These are phyloP conservation scores for Pouteria glomerata DNA, from an alignment of 148 eudicot species.

Conservation along the genomic window DNA sequence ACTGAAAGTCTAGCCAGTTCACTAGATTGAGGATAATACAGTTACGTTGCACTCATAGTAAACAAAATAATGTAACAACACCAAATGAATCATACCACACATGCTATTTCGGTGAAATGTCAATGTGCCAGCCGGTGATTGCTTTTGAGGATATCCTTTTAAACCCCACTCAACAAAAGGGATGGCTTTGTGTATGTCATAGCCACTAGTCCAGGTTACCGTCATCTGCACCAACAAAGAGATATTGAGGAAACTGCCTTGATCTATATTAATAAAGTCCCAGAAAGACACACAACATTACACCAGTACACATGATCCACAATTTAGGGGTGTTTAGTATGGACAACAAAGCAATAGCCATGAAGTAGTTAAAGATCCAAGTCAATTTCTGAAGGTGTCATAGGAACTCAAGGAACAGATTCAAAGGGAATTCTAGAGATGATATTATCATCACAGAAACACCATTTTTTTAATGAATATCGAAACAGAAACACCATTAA, in stretches of 20 bases:
- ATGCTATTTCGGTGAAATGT: conserved; percentile 43
- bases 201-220: conserved; percentile 77
- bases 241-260: not conserved
- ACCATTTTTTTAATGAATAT: too few species aligned
- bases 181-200: conserved; percentile 49
- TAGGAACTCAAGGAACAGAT: not conserved
- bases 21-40: not conserved
- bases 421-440: not conserved
- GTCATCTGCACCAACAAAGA: conserved; percentile 39
- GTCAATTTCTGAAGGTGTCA: too few species aligned
- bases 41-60: not conserved
- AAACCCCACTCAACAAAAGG: conserved; percentile 63
- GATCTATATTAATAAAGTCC: not conserved
- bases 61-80: not conserved
- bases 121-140: conserved; percentile 61
- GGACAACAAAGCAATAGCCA: not conserved
- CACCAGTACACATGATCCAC: not conserved
- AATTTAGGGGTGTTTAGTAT: not conserved
- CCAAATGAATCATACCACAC: conserved; percentile 42
- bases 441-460: not conserved
- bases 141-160: conserved; percentile 16
- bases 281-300: not conserved
- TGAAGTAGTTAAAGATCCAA: not conserved
- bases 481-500: not conserved
- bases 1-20: not conserved